Percentiles rank a stretch among this genome's conserved stretches.
Evolutionary conservation across 257 asterid genomes (phyloP).

Genomic region (Ligustrum vulgare): DNA sequence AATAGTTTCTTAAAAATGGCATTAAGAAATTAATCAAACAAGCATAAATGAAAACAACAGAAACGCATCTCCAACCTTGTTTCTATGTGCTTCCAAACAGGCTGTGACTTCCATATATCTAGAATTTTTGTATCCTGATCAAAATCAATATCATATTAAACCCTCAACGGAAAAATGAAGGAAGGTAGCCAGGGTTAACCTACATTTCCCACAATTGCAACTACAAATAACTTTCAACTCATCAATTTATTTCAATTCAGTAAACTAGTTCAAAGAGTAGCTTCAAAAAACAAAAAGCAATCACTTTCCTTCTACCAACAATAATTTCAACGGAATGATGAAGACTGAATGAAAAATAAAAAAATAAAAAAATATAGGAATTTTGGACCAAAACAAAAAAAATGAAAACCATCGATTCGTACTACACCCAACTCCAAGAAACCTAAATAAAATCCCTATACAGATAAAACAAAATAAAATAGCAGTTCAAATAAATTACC

Average conservation of each 20-base stretch:
- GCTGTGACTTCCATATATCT: not conserved
- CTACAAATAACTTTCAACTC: not conserved
- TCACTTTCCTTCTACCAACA: not conserved
- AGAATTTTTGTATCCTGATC: constrained; percentile 30
- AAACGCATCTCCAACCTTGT: constrained; percentile 24
- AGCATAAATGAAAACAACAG: constrained; percentile 7
- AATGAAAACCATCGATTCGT: not conserved
- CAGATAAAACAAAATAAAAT: not conserved
- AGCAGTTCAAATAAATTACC: constrained; percentile 21
- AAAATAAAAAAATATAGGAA: not conserved
- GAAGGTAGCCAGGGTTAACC: not conserved
- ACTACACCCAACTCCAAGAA: constrained; percentile 16
- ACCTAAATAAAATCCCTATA: constrained; percentile 9
- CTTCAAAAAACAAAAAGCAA: not conserved
- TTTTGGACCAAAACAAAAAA: not conserved
- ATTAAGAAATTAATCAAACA: not conserved
- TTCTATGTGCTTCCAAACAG: constrained; percentile 4
- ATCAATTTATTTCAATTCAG: not conserved
- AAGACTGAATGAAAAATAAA: not conserved
- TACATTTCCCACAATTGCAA: constrained; percentile 1
- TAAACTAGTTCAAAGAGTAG: not conserved
- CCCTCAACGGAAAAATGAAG: not conserved
- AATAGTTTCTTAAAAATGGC: not conserved
- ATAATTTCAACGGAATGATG: not conserved
- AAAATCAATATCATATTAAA: constrained; percentile 16